Conservation (phyloP, 306 rosid genomes). For the Cicer bijugum region DNA sequence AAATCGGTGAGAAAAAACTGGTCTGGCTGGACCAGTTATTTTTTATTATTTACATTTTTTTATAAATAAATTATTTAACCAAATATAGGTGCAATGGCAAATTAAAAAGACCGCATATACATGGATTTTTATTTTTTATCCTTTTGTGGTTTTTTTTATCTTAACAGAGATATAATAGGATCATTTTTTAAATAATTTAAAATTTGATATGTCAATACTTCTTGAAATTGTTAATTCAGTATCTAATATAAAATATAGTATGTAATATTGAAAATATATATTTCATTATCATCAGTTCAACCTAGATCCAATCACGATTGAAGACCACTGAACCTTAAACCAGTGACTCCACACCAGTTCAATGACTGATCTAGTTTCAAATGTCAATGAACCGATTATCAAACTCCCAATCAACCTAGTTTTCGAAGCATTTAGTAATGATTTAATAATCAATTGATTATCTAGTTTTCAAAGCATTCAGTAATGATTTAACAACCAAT, state of each 20-base stretch:
- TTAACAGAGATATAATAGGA: background rate
- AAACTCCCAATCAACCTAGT: background rate
- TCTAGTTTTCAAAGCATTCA: no score
- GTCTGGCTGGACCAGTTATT: background rate
- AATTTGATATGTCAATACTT: background rate
- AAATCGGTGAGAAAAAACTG: background rate
- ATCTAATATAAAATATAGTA: background rate
- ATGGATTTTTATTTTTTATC: background rate
- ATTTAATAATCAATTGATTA: conserved; percentile 12
- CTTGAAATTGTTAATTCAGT: background rate
- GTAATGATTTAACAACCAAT: conserved; percentile 7
- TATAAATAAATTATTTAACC: background rate
- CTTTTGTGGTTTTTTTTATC: background rate
- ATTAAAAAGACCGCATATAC: background rate
- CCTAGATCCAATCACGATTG: background rate
- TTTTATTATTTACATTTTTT: background rate
- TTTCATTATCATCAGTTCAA: background rate
- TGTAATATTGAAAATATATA: background rate
- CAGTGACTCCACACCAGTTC: background rate
- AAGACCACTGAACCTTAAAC: background rate
- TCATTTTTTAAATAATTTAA: background rate
- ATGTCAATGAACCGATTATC: background rate
- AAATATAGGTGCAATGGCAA: background rate
- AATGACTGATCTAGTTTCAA: background rate
- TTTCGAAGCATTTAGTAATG: background rate